These are phyloP conservation scores for Picochlorum sp. DNA, from an alignment of 139 green algal genomes.

Conservation along the genomic window DNA sequence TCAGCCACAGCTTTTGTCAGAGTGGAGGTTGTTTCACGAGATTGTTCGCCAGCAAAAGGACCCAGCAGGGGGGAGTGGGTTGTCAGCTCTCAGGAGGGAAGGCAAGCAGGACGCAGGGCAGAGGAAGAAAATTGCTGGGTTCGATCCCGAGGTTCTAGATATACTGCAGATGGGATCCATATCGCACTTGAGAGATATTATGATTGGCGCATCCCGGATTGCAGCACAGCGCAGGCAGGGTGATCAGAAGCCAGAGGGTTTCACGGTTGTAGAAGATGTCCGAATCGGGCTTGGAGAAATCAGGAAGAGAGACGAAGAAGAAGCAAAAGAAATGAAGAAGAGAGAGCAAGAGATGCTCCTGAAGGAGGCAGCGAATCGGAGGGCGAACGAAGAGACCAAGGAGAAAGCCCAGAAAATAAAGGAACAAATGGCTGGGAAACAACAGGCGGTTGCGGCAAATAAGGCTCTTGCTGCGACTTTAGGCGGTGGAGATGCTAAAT, in stretches of 20 bases:
- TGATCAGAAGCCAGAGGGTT: neutral
- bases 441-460: constrained; percentile 28
- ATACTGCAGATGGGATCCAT: neutral
- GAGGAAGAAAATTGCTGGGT: neutral
- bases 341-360: constrained; percentile 24
- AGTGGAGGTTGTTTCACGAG: neutral
- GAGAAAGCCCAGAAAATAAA: constrained; percentile 28
- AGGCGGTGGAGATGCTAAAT: constrained; percentile 23
- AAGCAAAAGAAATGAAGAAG: constrained; percentile 15
- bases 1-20: neutral
- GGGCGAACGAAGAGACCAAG: constrained; percentile 31
- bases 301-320: neutral
- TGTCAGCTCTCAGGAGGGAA: neutral
- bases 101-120: neutral
- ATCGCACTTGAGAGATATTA: neutral
- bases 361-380: constrained; percentile 8
- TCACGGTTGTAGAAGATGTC: neutral
- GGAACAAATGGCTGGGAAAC: constrained; percentile 23
- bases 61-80: neutral
- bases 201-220: neutral
- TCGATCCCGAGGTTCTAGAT: constrained; percentile 1
- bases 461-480: constrained; percentile 29
- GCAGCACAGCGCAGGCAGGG: neutral
- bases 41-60: constrained; percentile 1
- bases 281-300: constrained; percentile 3